Percentiles rank a stretch among this genome's conserved stretches.
phyloP scores from a whole-genome alignment of 352 stramenopile genomes.

The Phytophthora pini region DNA sequence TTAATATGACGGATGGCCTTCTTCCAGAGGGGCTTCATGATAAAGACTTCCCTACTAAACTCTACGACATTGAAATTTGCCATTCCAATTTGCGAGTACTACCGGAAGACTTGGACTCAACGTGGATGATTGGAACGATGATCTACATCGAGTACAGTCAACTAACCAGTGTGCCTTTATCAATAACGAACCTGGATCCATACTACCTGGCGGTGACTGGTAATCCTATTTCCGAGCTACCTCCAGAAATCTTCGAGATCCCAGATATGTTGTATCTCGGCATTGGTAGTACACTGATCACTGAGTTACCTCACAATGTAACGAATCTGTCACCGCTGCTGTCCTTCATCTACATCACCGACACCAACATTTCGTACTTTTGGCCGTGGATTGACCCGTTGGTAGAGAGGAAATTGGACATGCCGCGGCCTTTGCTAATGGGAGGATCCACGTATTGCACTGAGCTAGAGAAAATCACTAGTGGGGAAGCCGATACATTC shows the following conservation, averaged over 20 bases:
- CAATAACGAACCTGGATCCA: slow-evolving; percentile 22
- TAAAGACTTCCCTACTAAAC: slow-evolving; percentile 13
- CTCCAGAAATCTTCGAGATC: slow-evolving; percentile 27
- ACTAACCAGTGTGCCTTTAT: slow-evolving; percentile 28
- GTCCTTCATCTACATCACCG: slow-evolving; percentile 4
- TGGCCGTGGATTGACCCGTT: slow-evolving; percentile 33
- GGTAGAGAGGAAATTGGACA: slow-evolving; percentile 1
- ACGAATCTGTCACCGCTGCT: slow-evolving; percentile 18
- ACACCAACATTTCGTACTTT: slow-evolving; percentile 26
- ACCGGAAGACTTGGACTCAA: slow-evolving; percentile 40
- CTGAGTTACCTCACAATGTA: slow-evolving; percentile 29
- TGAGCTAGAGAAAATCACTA: slow-evolving; percentile 13
- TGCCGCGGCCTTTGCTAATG: slow-evolving; percentile 2
- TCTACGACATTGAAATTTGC: slow-evolving; percentile 48
- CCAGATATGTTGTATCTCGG: slow-evolving; percentile 22
- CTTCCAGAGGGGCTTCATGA: slow-evolving; percentile 43
- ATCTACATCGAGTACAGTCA: slow-evolving; percentile 37
- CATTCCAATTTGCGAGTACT: slow-evolving; percentile 43
- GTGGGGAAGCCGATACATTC: slow-evolving; percentile 5
- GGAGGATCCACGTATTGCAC: slow-evolving; percentile 17
- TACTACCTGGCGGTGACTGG: slow-evolving; percentile 35
- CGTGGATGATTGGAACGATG: slow-evolving; percentile 36
- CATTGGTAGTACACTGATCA: slow-evolving; percentile 21
- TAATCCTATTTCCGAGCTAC: slow-evolving; percentile 36
- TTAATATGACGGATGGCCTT: slow-evolving; percentile 35